These are phyloP conservation scores for Adansonia digitata DNA, from an alignment of 345 rosid genomes.

Conservation along the genomic window DNA sequence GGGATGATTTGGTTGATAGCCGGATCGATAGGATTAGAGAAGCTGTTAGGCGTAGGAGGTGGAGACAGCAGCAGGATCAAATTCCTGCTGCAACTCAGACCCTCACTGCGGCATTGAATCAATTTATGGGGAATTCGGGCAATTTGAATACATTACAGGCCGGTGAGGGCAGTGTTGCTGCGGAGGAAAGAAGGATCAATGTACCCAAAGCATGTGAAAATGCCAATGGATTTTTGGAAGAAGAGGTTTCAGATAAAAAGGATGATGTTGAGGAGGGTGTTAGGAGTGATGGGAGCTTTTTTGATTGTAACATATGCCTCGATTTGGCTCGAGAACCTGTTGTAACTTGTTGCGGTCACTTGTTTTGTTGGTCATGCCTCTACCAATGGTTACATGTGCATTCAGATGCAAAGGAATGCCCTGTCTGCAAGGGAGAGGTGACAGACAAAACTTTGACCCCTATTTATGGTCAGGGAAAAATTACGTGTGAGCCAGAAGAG, in stretches of 20 bases:
- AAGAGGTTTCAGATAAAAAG: constrained; percentile 43
- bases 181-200: constrained; percentile 63
- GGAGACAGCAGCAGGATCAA: constrained; percentile 34
- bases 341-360: constrained; percentile 90
- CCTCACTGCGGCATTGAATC: constrained; percentile 9
- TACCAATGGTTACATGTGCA: constrained; percentile 68
- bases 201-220: constrained; percentile 62
- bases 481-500: constrained; percentile 48
- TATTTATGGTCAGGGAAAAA: constrained; percentile 75
- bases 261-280: constrained; percentile 51
- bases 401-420: constrained; percentile 88
- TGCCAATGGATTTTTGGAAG: constrained; percentile 51
- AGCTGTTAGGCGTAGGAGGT: constrained; percentile 51
- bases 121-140: constrained; percentile 42
- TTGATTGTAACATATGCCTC: constrained; percentile 77
- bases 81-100: not conserved
- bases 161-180: constrained; percentile 80
- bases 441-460: constrained; percentile 69
- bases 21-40: constrained; percentile 47
- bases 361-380: constrained; percentile 93
- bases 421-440: constrained; percentile 96
- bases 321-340: constrained; percentile 83
- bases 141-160: constrained; percentile 51
- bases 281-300: constrained; percentile 66
- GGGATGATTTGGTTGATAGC: constrained; percentile 59